Evolutionary conservation across 2,329 filamentous ascomycete genomes (phyloP), one percentile per base, ranked within the genome.

Genomic region (Septoria petroselini): DNA sequence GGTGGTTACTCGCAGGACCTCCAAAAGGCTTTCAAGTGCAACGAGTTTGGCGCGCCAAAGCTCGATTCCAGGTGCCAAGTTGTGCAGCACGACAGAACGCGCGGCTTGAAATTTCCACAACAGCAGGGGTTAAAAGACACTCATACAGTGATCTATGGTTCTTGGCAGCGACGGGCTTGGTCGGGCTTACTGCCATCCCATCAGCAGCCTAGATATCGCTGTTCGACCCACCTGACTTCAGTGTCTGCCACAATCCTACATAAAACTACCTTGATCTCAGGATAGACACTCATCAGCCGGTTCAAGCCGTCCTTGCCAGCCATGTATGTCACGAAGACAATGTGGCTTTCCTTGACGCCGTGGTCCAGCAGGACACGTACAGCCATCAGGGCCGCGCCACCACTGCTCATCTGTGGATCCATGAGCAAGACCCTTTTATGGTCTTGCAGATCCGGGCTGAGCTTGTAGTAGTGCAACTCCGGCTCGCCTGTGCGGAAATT

Each of bases 351-450:
- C 4, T 81, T 73, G 5, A 97, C 91, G 8, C 93, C 93, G 65
- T 97, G 91, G 68, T 98, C 93, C 12, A 95, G 83, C 45, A 98
- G 74, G n/a, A 97, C 88, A 64, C 93, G 86, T 34, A 97, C 91
- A 1, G 93, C 90, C 93, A 98, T 98, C 50, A 98, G 73, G 3
- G 82, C 82, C 9, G 82, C 81, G 29, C 91, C 91, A 35, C 93
- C 93, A 54, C 85, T 91, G 19, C 88, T 89, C 86, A 97, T 96
- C 67, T 98, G 93, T 11, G 91, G 85, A 68, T 97, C 93, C 15
- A 97, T 75, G 6, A 98, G 75, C 53, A 98, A 75, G 14, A 98
- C 89, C 41, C 85, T 85, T 58, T 88, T 84, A 64, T 95, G 86
- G 34, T 79, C 70, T 52, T 79, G 73, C 48, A 97, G 86, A 54